A percentile compares a stretch with the other conserved stretches of the same genome.
phyloP scores from a whole-genome alignment of 768 basidiomycete genomes.

The Scleroderma bovista region DNA sequence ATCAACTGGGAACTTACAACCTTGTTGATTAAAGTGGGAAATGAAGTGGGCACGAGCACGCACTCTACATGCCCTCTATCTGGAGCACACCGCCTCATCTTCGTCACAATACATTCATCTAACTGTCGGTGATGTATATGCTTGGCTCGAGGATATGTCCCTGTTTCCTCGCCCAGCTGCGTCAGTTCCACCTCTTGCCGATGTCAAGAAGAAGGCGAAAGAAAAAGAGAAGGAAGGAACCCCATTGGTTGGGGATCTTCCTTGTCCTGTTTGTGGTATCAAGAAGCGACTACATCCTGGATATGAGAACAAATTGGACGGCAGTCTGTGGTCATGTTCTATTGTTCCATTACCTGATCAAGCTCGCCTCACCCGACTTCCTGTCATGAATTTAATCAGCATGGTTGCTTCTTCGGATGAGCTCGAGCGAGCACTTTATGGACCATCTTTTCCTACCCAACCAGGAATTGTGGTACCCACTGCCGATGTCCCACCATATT shows the following conservation, averaged over 20 bases:
- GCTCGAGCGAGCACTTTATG: slow-evolving; percentile 13
- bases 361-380: slow-evolving; percentile 12
- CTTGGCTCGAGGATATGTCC: slow-evolving; percentile 39
- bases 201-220: slow-evolving; percentile 21
- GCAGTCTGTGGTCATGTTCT: slow-evolving; percentile 18
- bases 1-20: neutral
- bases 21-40: neutral
- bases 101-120: slow-evolving; percentile 20
- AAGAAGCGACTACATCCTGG: slow-evolving; percentile 23
- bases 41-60: slow-evolving; percentile 42
- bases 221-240: slow-evolving; percentile 17
- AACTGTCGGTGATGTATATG: slow-evolving; percentile 38
- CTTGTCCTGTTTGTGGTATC: slow-evolving; percentile 23
- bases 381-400: slow-evolving; percentile 14
- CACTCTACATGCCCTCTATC: slow-evolving; percentile 35
- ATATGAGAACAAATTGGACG: slow-evolving; percentile 19
- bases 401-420: slow-evolving; percentile 11
- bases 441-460: slow-evolving; percentile 3
- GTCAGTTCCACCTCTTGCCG: slow-evolving; percentile 5
- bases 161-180: slow-evolving; percentile 31
- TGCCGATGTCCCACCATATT: neutral
- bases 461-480: slow-evolving; percentile 1
- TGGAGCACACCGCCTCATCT: slow-evolving; percentile 19
- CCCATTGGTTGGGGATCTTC: slow-evolving; percentile 16
- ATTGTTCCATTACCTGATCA: slow-evolving; percentile 19